A percentile compares a stretch with the other conserved stretches of the same genome.
Conservation (phyloP, 768 basidiomycete genomes). For the Trametes elegans region DNA sequence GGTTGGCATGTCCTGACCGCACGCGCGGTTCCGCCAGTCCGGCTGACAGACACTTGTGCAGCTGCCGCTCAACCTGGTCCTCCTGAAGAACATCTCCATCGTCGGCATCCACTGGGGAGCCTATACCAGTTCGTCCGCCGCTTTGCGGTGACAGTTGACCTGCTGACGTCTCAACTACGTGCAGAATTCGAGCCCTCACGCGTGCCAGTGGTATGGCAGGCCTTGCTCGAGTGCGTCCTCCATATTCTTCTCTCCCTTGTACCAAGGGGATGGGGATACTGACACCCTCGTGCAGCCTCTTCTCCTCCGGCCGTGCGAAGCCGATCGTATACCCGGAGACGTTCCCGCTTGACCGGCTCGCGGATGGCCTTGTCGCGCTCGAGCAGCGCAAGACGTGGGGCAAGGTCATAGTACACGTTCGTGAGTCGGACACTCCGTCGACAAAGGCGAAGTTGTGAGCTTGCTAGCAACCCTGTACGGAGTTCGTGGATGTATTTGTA, state of each 20-base stretch:
- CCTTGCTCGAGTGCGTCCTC: slow-evolving; percentile 55
- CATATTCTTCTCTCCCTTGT: background rate
- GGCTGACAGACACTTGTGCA: slow-evolving; percentile 28
- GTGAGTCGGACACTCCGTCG: slow-evolving; percentile 40
- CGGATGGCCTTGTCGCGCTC: slow-evolving; percentile 69
- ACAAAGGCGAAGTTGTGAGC: slow-evolving; percentile 42
- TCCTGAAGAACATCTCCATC: slow-evolving; percentile 46
- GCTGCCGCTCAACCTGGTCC: slow-evolving; percentile 74
- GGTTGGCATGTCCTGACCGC: slow-evolving; percentile 35
- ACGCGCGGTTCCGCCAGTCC: background rate
- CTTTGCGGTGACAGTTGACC: background rate
- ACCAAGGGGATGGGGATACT: background rate
- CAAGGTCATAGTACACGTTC: slow-evolving; percentile 72
- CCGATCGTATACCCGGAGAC: slow-evolving; percentile 70
- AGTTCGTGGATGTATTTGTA: background rate
- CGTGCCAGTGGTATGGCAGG: slow-evolving; percentile 69
- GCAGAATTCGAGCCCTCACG: slow-evolving; percentile 65
- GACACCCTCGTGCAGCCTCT: slow-evolving; percentile 45
- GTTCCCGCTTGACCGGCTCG: slow-evolving; percentile 65
- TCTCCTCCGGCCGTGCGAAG: slow-evolving; percentile 59
- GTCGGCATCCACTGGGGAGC: slow-evolving; percentile 89
- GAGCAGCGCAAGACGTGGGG: slow-evolving; percentile 91
- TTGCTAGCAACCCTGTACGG: background rate
- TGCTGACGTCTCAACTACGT: background rate
- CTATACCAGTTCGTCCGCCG: slow-evolving; percentile 54